Base-by-base conservation (phyloP, 768 basidiomycete genomes). In the Boletales sp. region DNA sequence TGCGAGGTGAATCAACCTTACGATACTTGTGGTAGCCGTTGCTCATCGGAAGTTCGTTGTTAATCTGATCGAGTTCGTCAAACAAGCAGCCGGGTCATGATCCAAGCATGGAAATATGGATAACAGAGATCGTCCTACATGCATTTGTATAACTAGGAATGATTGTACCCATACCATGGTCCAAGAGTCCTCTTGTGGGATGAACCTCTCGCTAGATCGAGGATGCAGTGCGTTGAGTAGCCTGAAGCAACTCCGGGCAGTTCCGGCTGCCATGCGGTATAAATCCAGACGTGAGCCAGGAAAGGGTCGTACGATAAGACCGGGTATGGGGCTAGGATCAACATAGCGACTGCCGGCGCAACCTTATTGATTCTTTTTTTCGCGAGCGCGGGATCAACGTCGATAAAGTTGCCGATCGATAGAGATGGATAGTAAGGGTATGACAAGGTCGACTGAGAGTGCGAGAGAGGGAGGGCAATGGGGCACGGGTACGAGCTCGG, bases 251-350 rank as follows among this genome's bases (percentile, higher is more conserved):
- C 65, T 1, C 69, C 45, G 1, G n/a, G n/a, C n/a, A n/a, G n/a
- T n/a, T n/a, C n/a, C n/a, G n/a, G n/a, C n/a, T n/a, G 77, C 74
- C 2, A 80, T 74, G 6, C 73, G 31, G 62, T 59, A 67, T 92
- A 93, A 34, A 91, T 87, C 8, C 62, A 67, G 14, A 83, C 52
- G 14, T 89, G 77, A 27, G 73, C 66, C 8, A 59, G 55, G 17
- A 83, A 69, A 0, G 80, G 69, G 60, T 76, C 83, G 15, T 83
- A 57, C 0, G 82, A 87, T 50, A 93, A 72, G 71, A 93, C 92
- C 0, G 90, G 90, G 67, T 93, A 92, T 24, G 90, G 87, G 70
- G 90, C 87, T 87, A 49, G 5, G 42, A 43, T 35, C 35, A 17
- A 13, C 43, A 15, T 29, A 24, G 24, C 24, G 24, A 24, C 24